Evolutionary conservation across 306 rosid species (phyloP).

Genomic region (Inga laurina): DNA sequence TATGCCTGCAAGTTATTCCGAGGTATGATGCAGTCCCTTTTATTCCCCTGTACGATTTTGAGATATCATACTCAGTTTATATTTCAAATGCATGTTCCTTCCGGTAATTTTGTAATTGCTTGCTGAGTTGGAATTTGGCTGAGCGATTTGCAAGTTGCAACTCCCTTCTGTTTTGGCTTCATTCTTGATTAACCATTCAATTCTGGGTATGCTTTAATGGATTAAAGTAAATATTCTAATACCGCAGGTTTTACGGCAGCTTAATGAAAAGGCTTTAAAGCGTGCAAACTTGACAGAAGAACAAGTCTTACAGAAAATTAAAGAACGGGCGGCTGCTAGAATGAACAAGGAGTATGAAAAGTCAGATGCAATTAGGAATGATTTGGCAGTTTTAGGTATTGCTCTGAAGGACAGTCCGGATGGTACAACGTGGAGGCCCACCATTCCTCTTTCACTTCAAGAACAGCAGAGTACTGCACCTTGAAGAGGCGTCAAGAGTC

Average conservation of each 20-base stretch:
- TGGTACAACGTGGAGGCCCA: constrained; percentile 92
- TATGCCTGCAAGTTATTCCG: constrained; percentile 67
- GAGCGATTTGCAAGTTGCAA: background rate
- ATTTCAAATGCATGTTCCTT: background rate
- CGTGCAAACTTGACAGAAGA: constrained; percentile 83
- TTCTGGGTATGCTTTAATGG: background rate
- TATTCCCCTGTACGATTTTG: constrained; percentile 4
- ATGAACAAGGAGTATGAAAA: constrained; percentile 72
- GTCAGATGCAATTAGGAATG: constrained; percentile 79
- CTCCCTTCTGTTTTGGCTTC: background rate
- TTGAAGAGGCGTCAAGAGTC: constrained; percentile 34
- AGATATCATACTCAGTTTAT: constrained; percentile 14
- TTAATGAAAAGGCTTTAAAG: constrained; percentile 72
- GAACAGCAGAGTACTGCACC: constrained; percentile 47
- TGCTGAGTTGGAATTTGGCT: background rate
- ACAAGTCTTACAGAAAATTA: constrained; percentile 63
- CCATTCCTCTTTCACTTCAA: constrained; percentile 81
- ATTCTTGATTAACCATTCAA: background rate
- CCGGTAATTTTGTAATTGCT: background rate
- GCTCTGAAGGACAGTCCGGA: constrained; percentile 87
- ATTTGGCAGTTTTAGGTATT: constrained; percentile 74
- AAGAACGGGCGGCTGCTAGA: constrained; percentile 79
- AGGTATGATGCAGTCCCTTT: constrained; percentile 52
- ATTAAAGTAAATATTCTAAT: constrained; percentile 6
- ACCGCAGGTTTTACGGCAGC: constrained; percentile 73